Base-by-base conservation (phyloP, 2,329 filamentous ascomycete species). In the Cladosporium sp. region DNA sequence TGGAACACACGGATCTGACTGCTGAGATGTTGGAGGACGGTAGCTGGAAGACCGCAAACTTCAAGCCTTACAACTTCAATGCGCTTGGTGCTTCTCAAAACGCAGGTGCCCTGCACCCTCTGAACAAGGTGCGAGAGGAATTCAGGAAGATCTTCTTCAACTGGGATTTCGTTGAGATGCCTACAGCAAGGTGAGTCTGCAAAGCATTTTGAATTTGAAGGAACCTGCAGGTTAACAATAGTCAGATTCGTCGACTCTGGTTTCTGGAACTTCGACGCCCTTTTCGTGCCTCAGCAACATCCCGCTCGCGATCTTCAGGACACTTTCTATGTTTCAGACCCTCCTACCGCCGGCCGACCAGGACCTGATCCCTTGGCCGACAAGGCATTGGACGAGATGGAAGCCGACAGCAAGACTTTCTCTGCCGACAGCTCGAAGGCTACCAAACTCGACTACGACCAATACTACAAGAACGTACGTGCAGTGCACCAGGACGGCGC, bases 81-180 rank as follows among this genome's bases (percentile, higher is more conserved):
- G 83, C 86, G 30, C 47, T 64, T 9, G 86, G 86, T 83, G 70
- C 88, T 82, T 71, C 86, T 43, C 87, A 71, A 79, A 72, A 77
- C 59, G 72, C 76, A 17, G 78, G 78, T 59, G 75, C 77, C 38
- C 65, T 81, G 63, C 79, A 81, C 68, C 79, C 79, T 4, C 64
- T 99, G 66, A 97, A 92, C 79, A 97, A 97, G 81, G 93, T 97
- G 68, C 88, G 94, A 67, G 85, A 90, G 69, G 94, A 97, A 77
- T 96, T 99, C 83, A 84, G 94, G 60, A 89, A 94, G 72, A 97
- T 99, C 73, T 99, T 99, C 86, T 97, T 99, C 78, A 92, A 96
- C 74, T 96, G 96, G 87, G 94, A 93, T 55, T 99, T 97, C 79
- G 88, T 93, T 70, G 94, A 99, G 80, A 97, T 99, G 94, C 90